Percentiles rank a stretch among this genome's conserved stretches.
Evolutionary conservation across 2,329 filamentous ascomycete species (phyloP).

Genomic region (Xylariomycetidae sp.): DNA sequence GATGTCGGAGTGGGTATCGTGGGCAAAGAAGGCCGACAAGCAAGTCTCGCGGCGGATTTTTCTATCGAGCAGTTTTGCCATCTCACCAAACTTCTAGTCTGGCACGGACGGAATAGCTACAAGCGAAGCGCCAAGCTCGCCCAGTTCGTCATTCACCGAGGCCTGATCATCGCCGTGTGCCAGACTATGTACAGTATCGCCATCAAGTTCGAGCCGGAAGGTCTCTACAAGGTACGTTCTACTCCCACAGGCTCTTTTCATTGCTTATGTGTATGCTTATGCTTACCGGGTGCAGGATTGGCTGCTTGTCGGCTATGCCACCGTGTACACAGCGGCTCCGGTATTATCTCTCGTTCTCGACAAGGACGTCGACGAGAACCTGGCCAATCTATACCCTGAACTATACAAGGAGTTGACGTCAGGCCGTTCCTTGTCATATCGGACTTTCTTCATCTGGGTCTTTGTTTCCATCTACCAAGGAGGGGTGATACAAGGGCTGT

Average conservation of each 20-base stretch:
- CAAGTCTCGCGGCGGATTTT: conserved; percentile 92
- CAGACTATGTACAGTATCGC: conserved; percentile 98
- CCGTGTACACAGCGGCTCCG: conserved; percentile 88
- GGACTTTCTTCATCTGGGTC: conserved; percentile 96
- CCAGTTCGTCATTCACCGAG: conserved; percentile 97
- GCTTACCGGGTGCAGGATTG: conserved; percentile 58
- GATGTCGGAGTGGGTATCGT: conserved; percentile 98
- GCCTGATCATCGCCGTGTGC: conserved; percentile 89
- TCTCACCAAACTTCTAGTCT: conserved; percentile 93
- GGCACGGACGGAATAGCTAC: conserved; percentile 97
- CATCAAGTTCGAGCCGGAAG: conserved; percentile 86
- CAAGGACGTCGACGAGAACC: conserved; percentile 87
- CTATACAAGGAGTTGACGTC: conserved; percentile 96
- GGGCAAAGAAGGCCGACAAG: conserved; percentile 94
- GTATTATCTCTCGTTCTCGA: conserved; percentile 93
- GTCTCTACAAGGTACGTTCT: conserved; percentile 67
- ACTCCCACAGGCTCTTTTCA: not conserved
- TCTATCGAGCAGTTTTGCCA: conserved; percentile 94
- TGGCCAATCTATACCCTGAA: conserved; percentile 94
- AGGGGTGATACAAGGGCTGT: conserved; percentile 89
- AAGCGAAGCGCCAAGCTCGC: conserved; percentile 92
- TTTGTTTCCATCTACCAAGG: conserved; percentile 94
- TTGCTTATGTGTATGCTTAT: conserved; percentile 1
- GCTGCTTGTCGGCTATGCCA: conserved; percentile 95
- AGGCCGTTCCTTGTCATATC: conserved; percentile 81